Conservation (phyloP, 139 green algal species). For the Picochlorum sp. region DNA sequence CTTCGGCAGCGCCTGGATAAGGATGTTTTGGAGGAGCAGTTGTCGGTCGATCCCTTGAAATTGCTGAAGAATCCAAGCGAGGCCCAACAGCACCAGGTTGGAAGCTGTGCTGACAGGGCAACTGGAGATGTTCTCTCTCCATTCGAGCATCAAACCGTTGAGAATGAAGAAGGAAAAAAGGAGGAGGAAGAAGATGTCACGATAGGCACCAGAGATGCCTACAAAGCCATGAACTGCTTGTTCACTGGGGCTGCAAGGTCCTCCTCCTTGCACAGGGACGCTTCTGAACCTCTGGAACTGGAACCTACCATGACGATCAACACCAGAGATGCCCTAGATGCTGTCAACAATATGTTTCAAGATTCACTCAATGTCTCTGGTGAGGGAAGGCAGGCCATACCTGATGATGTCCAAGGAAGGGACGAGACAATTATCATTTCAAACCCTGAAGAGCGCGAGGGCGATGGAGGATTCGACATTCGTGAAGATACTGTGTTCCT, state of each 20-base stretch:
- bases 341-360: conserved; percentile 46
- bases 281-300: background rate
- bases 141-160: conserved; percentile 12
- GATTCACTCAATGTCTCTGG: background rate
- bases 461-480: background rate
- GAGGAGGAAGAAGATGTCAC: conserved; percentile 31
- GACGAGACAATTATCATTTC: background rate
- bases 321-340: conserved; percentile 48
- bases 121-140: background rate
- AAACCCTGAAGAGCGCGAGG: background rate
- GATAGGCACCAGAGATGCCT: conserved; percentile 47
- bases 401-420: background rate
- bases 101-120: background rate
- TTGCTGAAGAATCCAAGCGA: background rate
- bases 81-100: background rate
- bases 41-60: conserved; percentile 4
- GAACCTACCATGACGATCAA: conserved; percentile 59
- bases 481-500: conserved; percentile 14
- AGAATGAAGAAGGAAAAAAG: background rate
- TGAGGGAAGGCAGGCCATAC: background rate
- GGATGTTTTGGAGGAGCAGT: background rate
- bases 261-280: background rate
- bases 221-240: conserved; percentile 52
- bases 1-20: background rate
- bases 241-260: conserved; percentile 28